Percentiles rank a stretch among this genome's conserved stretches.
These are phyloP conservation scores for Lentithecium fluviatile DNA, from an alignment of 495 filamentous ascomycete species.

Conservation along the genomic window DNA sequence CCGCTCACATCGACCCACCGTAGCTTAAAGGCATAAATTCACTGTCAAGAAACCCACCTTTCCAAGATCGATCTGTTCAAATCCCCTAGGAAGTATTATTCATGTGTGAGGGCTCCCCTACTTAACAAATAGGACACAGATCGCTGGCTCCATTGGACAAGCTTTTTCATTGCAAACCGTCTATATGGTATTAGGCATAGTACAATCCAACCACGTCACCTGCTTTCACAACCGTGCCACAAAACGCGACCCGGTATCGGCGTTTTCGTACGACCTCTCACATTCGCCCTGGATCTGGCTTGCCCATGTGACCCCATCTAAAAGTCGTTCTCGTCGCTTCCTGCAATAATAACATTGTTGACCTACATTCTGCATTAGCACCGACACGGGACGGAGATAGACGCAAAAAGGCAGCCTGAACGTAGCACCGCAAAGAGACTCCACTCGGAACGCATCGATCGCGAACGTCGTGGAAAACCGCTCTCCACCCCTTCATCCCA, in stretches of 20 bases:
- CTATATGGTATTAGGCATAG: background rate
- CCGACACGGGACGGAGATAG: conserved; percentile 4
- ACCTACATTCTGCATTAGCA: conserved; percentile 47
- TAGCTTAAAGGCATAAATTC: too few relatives aligned
- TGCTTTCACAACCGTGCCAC: background rate
- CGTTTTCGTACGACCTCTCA: background rate
- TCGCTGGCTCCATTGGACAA: too few relatives aligned
- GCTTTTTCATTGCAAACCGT: too few relatives aligned
- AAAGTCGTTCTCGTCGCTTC: conserved; percentile 87
- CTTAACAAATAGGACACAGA: too few relatives aligned
- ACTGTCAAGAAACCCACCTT: too few relatives aligned
- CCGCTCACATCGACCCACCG: too few relatives aligned
- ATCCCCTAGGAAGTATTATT: too few relatives aligned
- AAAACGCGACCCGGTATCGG: background rate
- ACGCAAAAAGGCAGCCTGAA: background rate
- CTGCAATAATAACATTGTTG: conserved; percentile 93
- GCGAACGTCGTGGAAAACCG: background rate
- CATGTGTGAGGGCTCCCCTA: too few relatives aligned
- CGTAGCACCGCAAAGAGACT: too few relatives aligned
- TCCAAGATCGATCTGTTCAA: too few relatives aligned
- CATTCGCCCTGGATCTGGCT: background rate
- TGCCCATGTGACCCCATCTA: conserved; percentile 45
- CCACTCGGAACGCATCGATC: background rate
- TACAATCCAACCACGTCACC: background rate
- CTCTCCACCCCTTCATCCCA: conserved; percentile 2